Conservation (phyloP, 768 basidiomycete genomes). For the Pulveroboletus sp. region DNA sequence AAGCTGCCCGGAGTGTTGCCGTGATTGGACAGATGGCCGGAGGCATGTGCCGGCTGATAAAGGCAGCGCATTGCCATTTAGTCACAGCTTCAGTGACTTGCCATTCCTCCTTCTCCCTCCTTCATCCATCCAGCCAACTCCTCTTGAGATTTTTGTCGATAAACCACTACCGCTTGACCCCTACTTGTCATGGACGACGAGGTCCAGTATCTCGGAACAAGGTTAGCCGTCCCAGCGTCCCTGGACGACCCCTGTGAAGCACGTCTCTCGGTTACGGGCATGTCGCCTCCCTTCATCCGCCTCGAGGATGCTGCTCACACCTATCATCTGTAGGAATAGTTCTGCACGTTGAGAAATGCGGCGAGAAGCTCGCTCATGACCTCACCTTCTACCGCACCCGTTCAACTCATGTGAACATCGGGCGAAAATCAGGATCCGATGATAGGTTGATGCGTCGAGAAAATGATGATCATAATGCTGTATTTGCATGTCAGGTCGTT, state of each 20-base stretch:
- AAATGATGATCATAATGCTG: constrained; percentile 44
- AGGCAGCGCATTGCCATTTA: constrained; percentile 28
- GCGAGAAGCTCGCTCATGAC: constrained; percentile 39
- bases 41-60: constrained; percentile 25
- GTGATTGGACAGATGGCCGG: constrained; percentile 22
- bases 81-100: constrained; percentile 27
- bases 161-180: neutral
- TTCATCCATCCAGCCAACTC: constrained; percentile 3
- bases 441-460: constrained; percentile 35
- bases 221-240: constrained; percentile 26
- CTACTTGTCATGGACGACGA: constrained; percentile 48
- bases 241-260: constrained; percentile 24
- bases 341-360: constrained; percentile 53
- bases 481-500: constrained; percentile 75
- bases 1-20: constrained; percentile 19
- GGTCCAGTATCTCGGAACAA: constrained; percentile 54
- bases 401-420: constrained; percentile 55
- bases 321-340: constrained; percentile 44
- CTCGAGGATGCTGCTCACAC: constrained; percentile 10
- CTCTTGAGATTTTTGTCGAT: neutral
- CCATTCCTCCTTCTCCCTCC: constrained; percentile 14
- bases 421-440: constrained; percentile 56
- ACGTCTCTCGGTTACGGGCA: constrained; percentile 41
- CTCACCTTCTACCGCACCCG: constrained; percentile 51
- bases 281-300: constrained; percentile 19